Conservation (phyloP, 208 protist species). For the Acanthamoeba lenticulata region DNA sequence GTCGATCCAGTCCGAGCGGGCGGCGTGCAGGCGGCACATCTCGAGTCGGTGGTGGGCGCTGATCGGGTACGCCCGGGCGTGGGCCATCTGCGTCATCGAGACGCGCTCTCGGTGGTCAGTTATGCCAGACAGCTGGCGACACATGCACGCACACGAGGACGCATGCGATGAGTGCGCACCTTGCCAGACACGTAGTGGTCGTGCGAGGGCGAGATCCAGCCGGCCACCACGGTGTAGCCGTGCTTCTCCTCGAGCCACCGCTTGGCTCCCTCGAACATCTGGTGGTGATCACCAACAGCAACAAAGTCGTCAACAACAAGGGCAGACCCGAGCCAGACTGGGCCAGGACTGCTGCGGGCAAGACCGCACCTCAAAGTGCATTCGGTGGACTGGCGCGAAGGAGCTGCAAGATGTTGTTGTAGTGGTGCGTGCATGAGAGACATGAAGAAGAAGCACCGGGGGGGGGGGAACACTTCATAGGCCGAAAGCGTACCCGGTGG, state of each 20-base stretch:
- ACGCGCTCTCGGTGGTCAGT: not conserved
- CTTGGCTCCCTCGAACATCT: constrained; percentile 35
- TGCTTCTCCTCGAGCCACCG: constrained; percentile 6
- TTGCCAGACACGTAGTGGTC: constrained; percentile 20
- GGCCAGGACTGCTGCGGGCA: too few species aligned
- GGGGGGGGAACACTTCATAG: too few species aligned
- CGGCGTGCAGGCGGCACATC: not conserved
- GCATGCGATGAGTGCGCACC: not conserved
- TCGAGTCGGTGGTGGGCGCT: not conserved
- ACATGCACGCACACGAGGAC: not conserved
- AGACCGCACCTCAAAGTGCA: not conserved
- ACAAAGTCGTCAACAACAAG: not conserved
- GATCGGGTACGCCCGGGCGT: not conserved
- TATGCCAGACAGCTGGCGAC: not conserved
- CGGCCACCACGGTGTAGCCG: not conserved
- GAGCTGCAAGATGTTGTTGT: not conserved
- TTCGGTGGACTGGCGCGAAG: not conserved
- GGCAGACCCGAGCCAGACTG: not conserved
- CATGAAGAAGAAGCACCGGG: too few species aligned
- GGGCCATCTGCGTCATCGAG: not conserved
- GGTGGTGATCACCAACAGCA: not conserved
- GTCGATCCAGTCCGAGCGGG: not conserved
- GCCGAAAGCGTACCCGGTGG: not conserved
- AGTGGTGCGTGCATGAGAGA: too few species aligned
- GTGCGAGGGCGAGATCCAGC: constrained; percentile 20